Evolutionary conservation across 306 rosid species (phyloP).

Genomic region (Senna siamea): DNA sequence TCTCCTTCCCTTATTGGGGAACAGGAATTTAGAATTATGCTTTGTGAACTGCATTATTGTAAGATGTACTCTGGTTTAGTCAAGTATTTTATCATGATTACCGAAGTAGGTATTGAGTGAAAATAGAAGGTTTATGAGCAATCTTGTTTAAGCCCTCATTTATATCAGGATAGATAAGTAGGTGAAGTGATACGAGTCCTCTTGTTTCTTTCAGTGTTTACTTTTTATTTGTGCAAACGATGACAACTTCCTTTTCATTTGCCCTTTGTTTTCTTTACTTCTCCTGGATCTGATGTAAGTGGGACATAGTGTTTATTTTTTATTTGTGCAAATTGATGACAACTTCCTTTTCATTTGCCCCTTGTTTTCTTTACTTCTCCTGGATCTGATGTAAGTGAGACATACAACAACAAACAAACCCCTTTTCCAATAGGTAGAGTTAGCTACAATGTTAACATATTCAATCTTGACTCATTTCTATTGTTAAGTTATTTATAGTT

Average conservation of each 20-base stretch:
- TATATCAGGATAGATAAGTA: not conserved
- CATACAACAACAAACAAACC: no score
- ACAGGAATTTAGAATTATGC: conserved; percentile 23
- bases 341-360: not conserved
- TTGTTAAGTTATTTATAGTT: no score
- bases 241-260: not conserved
- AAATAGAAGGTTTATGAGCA: not conserved
- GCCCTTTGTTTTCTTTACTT: not conserved
- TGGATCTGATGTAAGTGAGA: no score
- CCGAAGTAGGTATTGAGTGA: not conserved
- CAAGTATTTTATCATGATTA: not conserved
- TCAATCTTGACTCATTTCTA: no score
- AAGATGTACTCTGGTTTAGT: not conserved
- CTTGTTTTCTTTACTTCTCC: not conserved
- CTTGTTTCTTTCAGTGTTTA: not conserved
- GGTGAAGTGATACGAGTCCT: not conserved
- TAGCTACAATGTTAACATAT: no score
- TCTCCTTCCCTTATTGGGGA: conserved; percentile 7
- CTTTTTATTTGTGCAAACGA: not conserved
- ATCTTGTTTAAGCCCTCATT: not conserved
- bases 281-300: not conserved
- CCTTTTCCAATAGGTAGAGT: no score
- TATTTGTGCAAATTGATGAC: not conserved
- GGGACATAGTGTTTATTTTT: not conserved
- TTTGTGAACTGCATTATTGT: conserved; percentile 9